Evolutionary conservation across 768 basidiomycete species (phyloP), one percentile per base, ranked within the genome.

Genomic region (Naganishia antarctica): DNA sequence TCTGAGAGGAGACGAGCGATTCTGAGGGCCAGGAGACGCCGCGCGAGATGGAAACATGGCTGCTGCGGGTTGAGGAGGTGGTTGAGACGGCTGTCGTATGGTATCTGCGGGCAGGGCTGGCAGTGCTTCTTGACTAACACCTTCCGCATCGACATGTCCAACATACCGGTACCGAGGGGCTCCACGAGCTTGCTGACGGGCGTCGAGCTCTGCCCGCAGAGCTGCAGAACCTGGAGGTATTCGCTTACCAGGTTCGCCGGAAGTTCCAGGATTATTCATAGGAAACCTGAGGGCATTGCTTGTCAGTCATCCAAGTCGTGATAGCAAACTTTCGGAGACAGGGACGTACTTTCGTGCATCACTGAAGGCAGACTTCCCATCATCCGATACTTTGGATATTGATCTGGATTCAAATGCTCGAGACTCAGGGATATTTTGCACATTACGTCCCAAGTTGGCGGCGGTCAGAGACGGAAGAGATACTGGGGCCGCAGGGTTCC

Each of bases 101-200:
- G 21, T 34, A 8, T 23, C 34, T 3, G 3, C 5, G 6, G 26
- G 4, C 8, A 11, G 11, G 6, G 53, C 18, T 29, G 23, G 47
- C 23, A 25, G 23, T 26, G 28, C 3, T 34, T 51, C 50, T 16
- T 21, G 29, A 32, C 29, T 32, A 16, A n/a, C 50, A 2, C 34
- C 21, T 41, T 57, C 37, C 8, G 37, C 21, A 25, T 57, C 53
- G 26, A 57, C 15, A 31, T 57, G 53, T 8, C 53, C 53, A 6
- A 57, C 21, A 57, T 57, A 57, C 25, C 53, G 53, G 26, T 57
- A 57, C 23, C 53, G 53, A 9, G 53, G 53, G 3, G 37, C 23
- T 12, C 53, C 53, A 18, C 34, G 34, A 57, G 53, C 34, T 57
- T 57, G 53, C 4, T 57, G 53, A 13, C 53, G 53, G n/a, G 34